phyloP scores from a whole-genome alignment of 768 basidiomycete genomes.

The Lentinula raphanica region DNA sequence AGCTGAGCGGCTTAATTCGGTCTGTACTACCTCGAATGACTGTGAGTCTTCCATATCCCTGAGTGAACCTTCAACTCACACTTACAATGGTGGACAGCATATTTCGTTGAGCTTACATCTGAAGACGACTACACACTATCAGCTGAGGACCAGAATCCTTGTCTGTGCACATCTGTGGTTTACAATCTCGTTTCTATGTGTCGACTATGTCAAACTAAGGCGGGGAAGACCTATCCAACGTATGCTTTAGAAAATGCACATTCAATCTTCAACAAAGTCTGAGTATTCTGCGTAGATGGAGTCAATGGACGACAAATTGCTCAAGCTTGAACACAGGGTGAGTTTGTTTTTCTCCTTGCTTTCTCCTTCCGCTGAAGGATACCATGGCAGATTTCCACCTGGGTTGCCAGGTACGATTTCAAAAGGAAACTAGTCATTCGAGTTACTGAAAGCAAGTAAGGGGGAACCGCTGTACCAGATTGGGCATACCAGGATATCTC shows the following conservation, averaged over 20 bases:
- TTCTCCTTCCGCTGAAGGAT: neutral
- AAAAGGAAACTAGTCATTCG: neutral
- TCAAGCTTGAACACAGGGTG: neutral
- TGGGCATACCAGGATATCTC: conserved; percentile 2
- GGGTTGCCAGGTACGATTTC: neutral
- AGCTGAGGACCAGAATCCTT: conserved; percentile 1
- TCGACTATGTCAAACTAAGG: neutral
- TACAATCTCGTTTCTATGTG: conserved; percentile 3
- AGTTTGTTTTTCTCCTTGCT: neutral
- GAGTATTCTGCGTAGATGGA: neutral
- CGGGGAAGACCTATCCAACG: neutral
- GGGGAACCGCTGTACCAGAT: conserved; percentile 2
- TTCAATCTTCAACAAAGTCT: neutral
- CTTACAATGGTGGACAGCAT: neutral
- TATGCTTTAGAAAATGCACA: neutral
- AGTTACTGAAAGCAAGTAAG: neutral
- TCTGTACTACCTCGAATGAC: neutral
- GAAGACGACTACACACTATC: neutral
- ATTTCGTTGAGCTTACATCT: neutral
- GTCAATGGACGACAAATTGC: neutral
- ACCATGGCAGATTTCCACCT: neutral
- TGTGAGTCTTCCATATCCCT: neutral
- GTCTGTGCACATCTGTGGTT: neutral
- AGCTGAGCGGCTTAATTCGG: neutral
- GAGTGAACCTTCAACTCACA: neutral